Base-by-base conservation (phyloP, 345 rosid species). In the Hirschfeldia incana region DNA sequence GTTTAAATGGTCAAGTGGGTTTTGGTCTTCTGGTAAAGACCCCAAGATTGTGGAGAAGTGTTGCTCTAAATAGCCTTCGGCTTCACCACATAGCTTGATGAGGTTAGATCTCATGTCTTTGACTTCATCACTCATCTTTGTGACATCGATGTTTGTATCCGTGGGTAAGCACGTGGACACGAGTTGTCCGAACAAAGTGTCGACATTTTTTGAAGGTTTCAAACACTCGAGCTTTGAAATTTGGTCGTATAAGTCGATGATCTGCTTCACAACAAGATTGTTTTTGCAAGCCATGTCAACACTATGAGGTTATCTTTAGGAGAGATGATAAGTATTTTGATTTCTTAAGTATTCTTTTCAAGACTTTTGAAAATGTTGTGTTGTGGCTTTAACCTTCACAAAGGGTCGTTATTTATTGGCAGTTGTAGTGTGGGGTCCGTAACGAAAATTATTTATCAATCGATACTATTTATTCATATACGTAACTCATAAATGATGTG, bases 141-240 rank as follows among this genome's bases (percentile, higher is more conserved):
- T 81, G 70, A 90, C 89, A 72, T 94, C 91, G 21, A 92, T 83
- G 46, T 92, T 84, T 79, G 82, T 79, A 61, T 39, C 79, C 4
- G 98, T 91, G 1, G 96, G 91, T 63, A 90, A 83, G 90, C 97
- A 92, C 66, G 90, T 78, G 84, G 42, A 84, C 61, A 94, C 96
- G 36, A 94, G 92, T 67, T 90, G 85, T 59, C 87, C 84, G 85
- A 91, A 88, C 80, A 90, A 88, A 66, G 77, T 80, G 90, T 91
- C 89, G 91, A 94, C 94, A 80, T 89, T 83, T 74, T 85, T 83
- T 70, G 88, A 89, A 51, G 97, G 98, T 69, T 85, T 86, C 74
- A 94, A 92, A n/a, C 76, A 78, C 29, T 88, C 83, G 6, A 94
- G 95, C 77, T 81, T 75, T 13, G 96, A 87, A 80, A 93, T 89